Evolutionary conservation across 139 green algal genomes (phyloP).

Genomic region (Coelastrella sp.): DNA sequence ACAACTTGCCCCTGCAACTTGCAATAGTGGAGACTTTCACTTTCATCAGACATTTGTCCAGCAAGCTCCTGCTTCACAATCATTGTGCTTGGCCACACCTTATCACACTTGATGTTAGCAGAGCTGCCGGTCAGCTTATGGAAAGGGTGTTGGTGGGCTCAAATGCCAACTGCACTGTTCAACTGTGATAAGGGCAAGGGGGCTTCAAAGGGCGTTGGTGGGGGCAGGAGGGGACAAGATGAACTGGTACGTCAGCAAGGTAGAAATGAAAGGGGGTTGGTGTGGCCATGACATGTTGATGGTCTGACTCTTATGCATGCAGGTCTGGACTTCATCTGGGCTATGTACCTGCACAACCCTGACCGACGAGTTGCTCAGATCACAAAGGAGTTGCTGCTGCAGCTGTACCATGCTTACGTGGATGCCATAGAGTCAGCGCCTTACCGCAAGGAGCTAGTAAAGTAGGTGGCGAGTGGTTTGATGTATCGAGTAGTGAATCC

Average conservation of each 20-base stretch:
- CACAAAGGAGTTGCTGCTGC: constrained; percentile 1
- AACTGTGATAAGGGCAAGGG: no score
- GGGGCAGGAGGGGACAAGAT: no score
- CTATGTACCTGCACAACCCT: constrained; percentile 59
- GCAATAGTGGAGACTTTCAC: no score
- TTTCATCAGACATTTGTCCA: no score
- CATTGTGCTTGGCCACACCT: no score
- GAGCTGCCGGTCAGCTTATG: no score
- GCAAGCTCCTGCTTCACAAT: no score
- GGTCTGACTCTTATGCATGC: background rate
- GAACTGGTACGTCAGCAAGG: background rate
- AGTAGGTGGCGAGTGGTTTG: background rate
- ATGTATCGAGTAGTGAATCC: background rate
- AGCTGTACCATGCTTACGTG: constrained; percentile 23
- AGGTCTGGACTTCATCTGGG: constrained; percentile 68
- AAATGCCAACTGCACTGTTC: no score
- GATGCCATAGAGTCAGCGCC: background rate
- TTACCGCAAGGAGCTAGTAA: background rate
- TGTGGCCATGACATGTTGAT: background rate
- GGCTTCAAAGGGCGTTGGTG: no score
- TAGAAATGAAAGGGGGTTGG: background rate
- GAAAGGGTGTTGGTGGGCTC: no score
- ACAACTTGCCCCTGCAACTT: no score
- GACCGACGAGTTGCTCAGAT: constrained; percentile 18
- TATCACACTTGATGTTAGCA: no score